A percentile compares a stretch with the other conserved stretches of the same genome.
phyloP scores from a whole-genome alignment of 2,329 filamentous ascomycete species.

The Corinectria fuckeliana region DNA sequence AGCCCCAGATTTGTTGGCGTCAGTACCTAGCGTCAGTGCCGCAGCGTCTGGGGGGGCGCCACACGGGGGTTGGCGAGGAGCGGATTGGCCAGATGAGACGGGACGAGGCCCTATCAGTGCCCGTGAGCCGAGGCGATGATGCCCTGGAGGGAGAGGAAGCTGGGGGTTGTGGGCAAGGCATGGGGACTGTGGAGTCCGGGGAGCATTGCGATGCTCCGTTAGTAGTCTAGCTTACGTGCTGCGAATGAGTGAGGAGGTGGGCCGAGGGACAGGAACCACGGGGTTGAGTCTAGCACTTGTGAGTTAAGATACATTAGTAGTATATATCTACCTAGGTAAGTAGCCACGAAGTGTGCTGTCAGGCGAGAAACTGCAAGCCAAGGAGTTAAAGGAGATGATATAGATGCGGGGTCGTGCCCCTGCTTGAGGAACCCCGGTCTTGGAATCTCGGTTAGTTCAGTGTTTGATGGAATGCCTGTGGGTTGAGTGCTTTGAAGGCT shows the following conservation, averaged over 20 bases:
- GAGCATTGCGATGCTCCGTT: background rate
- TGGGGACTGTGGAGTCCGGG: background rate
- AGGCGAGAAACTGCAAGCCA: slow-evolving; percentile 2
- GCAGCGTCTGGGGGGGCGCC: slow-evolving; percentile 8
- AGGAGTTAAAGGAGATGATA: slow-evolving; percentile 6
- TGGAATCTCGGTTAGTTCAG: slow-evolving; percentile 13
- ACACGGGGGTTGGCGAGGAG: slow-evolving; percentile 1
- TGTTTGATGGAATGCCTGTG: too few relatives aligned
- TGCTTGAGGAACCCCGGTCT: background rate
- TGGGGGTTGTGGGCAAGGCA: background rate
- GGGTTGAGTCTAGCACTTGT: too few relatives aligned
- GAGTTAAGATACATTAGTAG: too few relatives aligned
- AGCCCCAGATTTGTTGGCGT: slow-evolving; percentile 37
- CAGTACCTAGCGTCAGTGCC: slow-evolving; percentile 18
- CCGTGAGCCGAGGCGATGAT: slow-evolving; percentile 32
- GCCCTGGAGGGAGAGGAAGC: slow-evolving; percentile 10
- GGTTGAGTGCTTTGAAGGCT: background rate
- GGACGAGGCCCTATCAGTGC: slow-evolving; percentile 23
- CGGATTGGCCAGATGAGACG: slow-evolving; percentile 9
- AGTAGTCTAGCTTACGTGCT: too few relatives aligned
- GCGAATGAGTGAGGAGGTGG: background rate
- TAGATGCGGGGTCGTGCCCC: slow-evolving; percentile 15
- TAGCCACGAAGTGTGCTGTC: background rate
- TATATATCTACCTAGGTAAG: too few relatives aligned
- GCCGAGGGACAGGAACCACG: background rate